These are phyloP conservation scores for Trichosporon sp. DNA, from an alignment of 1,284 basidiomycete species.

Conservation along the genomic window DNA sequence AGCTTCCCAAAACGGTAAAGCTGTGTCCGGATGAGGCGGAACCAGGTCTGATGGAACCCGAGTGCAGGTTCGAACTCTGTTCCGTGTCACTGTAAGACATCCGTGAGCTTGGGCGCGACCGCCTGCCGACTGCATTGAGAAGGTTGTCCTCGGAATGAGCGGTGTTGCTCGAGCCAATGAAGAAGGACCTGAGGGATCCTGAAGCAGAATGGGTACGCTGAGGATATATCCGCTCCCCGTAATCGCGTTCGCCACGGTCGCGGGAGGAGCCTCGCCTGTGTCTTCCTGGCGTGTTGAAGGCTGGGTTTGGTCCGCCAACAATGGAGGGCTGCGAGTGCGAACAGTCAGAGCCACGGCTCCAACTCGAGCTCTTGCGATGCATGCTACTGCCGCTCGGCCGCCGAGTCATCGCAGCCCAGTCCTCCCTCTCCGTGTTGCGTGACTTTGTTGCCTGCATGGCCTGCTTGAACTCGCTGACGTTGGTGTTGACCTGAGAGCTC, in stretches of 20 bases:
- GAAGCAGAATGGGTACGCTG: slow-evolving; percentile 8
- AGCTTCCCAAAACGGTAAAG: not conserved
- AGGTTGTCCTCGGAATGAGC: not conserved
- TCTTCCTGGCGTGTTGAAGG: not conserved
- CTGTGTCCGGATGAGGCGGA: not conserved
- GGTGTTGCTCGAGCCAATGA: not conserved
- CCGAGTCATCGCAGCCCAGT: slow-evolving; percentile 16
- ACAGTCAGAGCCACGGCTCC: not conserved
- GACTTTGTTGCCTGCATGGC: slow-evolving; percentile 8
- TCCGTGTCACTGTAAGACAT: slow-evolving; percentile 1
- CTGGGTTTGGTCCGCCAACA: not conserved
- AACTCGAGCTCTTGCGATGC: slow-evolving; percentile 5
- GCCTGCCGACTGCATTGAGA: not conserved
- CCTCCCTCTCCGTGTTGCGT: slow-evolving; percentile 17
- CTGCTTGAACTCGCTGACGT: slow-evolving; percentile 6
- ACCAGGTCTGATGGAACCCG: not conserved
- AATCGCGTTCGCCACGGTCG: not conserved
- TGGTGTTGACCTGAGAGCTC: slow-evolving; percentile 3
- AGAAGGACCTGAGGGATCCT: slow-evolving; percentile 11
- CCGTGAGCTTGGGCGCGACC: not conserved
- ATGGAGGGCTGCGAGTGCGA: slow-evolving; percentile 4
- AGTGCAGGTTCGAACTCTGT: not conserved
- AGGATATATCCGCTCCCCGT: slow-evolving; percentile 1
- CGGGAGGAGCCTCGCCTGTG: not conserved
- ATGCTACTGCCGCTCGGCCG: slow-evolving; percentile 2